Percentiles rank a stretch among this genome's conserved stretches.
These are phyloP conservation scores for Phlyctochytrium arcticum DNA, from an alignment of 192 early-diverging fungal genomes.

Conservation along the genomic window DNA sequence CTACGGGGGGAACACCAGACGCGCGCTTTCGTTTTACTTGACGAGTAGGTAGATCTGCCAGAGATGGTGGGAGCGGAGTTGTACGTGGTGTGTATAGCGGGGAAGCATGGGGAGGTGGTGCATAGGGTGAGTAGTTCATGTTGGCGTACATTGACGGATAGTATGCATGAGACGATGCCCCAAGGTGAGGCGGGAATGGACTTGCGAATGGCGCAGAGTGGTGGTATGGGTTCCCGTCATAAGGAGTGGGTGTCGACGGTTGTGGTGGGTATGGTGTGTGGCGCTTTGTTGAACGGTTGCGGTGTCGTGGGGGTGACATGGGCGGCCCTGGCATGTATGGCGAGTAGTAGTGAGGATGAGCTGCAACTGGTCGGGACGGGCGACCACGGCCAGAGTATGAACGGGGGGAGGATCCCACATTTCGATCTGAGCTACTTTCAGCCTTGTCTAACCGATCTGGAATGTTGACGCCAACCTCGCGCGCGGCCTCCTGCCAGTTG, in stretches of 20 bases:
- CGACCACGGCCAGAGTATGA: not conserved
- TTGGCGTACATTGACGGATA: not conserved
- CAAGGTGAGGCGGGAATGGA: not conserved
- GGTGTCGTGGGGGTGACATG: not conserved
- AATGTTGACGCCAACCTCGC: not conserved
- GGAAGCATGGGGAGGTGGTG: not conserved
- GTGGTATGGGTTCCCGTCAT: not conserved
- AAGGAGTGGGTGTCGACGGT: not conserved
- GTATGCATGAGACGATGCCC: not conserved
- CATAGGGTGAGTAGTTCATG: not conserved
- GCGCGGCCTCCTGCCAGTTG: not conserved
- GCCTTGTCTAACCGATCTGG: too few relatives aligned
- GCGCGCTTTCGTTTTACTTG: not conserved
- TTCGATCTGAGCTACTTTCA: not conserved
- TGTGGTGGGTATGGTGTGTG: not conserved
- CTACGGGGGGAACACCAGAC: too few relatives aligned
- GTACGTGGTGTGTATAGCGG: not conserved
- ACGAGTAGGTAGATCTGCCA: not conserved
- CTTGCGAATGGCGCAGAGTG: not conserved
- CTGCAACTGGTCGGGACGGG: not conserved
- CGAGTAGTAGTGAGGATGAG: too few relatives aligned
- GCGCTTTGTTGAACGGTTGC: not conserved
- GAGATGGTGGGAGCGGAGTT: not conserved
- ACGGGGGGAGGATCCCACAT: not conserved
- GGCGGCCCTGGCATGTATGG: not conserved